A percentile compares a stretch with the other conserved stretches of the same genome.
Conservation (phyloP, 345 rosid genomes). For the Arabis alpina region DNA sequence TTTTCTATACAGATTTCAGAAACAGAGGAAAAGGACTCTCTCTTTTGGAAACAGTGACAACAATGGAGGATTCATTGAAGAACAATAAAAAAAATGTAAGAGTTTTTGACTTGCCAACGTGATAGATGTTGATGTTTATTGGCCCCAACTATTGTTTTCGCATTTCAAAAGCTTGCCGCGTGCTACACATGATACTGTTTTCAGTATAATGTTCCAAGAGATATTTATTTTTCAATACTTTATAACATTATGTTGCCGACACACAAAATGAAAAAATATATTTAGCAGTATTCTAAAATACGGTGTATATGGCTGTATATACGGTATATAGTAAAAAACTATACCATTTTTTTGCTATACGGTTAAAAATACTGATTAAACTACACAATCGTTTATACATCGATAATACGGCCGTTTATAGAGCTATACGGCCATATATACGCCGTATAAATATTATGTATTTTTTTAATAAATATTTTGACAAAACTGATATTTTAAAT, state of each 20-base stretch:
- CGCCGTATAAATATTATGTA: too few relatives aligned
- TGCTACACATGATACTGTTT: not conserved
- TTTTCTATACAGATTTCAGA: not conserved
- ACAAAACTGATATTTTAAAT: too few relatives aligned
- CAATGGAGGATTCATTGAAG: constrained; percentile 19
- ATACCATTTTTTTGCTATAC: too few relatives aligned
- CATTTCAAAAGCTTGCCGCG: constrained; percentile 10
- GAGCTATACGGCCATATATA: too few relatives aligned
- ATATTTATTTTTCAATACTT: not conserved
- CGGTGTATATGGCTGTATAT: too few relatives aligned
- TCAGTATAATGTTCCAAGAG: not conserved
- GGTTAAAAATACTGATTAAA: too few relatives aligned
- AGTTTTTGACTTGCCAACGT: constrained; percentile 16
- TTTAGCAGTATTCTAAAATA: too few relatives aligned
- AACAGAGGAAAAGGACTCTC: not conserved
- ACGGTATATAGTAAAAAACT: too few relatives aligned
- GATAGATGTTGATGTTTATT: not conserved
- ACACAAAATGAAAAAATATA: too few relatives aligned
- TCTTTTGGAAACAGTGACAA: not conserved
- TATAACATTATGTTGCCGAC: not conserved
- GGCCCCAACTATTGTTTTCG: constrained; percentile 7
- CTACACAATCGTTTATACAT: too few relatives aligned
- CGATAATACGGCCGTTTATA: too few relatives aligned
- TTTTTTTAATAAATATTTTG: too few relatives aligned
- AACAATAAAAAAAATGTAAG: constrained; percentile 7